These are phyloP conservation scores for Suhomyces kilbournensis DNA, from an alignment of 805 yeast species.

Conservation along the genomic window DNA sequence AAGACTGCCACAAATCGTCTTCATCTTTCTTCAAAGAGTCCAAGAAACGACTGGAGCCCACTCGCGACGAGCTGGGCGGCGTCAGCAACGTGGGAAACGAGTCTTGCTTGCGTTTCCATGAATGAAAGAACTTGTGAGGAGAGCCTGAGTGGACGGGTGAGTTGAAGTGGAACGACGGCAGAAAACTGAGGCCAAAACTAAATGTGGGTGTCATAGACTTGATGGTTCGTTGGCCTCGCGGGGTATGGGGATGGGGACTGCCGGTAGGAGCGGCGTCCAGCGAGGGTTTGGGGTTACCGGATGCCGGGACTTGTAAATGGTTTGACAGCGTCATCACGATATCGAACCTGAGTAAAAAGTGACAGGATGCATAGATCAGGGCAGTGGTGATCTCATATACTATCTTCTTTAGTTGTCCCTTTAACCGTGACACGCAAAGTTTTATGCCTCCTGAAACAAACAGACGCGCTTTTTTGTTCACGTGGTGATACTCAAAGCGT, in stretches of 20 bases:
- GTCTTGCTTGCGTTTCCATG: slow-evolving; percentile 3
- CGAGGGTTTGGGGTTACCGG: neutral
- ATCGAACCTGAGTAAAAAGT: neutral
- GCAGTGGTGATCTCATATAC: neutral
- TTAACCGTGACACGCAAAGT: slow-evolving; percentile 2
- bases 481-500: neutral
- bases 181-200: slow-evolving; percentile 38
- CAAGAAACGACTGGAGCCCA: slow-evolving; percentile 13
- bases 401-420: neutral
- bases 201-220: slow-evolving; percentile 29
- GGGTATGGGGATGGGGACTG: slow-evolving; percentile 4
- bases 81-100: slow-evolving; percentile 8
- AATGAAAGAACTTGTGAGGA: slow-evolving; percentile 30
- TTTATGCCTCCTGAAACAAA: slow-evolving; percentile 5
- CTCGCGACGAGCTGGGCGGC: slow-evolving; percentile 14
- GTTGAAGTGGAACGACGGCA: slow-evolving; percentile 42
- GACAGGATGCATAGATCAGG: neutral
- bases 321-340: slow-evolving; percentile 3
- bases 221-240: slow-evolving; percentile 4
- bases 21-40: slow-evolving; percentile 12
- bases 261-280: slow-evolving; percentile 1
- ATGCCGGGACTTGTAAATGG: slow-evolving; percentile 3
- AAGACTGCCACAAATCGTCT: slow-evolving; percentile 32
- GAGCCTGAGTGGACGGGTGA: slow-evolving; percentile 35
- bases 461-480: slow-evolving; percentile 5